These are phyloP conservation scores for Pleodorina starrii DNA, from an alignment of 139 green algal species.

Conservation along the genomic window DNA sequence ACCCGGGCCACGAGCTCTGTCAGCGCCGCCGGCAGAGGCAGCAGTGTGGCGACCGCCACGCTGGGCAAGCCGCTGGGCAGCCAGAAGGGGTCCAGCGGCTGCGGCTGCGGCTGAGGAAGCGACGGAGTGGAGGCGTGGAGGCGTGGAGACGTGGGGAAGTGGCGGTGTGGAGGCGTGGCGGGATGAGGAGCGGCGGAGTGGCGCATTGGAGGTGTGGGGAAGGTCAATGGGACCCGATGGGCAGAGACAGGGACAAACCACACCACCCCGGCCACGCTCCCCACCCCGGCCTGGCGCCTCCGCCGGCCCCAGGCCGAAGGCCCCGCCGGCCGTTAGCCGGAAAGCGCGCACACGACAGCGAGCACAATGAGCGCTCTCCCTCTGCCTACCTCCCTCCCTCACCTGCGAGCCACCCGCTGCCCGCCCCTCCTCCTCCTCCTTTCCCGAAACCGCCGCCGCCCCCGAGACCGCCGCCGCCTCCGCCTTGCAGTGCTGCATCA, in stretches of 20 bases:
- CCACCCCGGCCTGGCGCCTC: too few species aligned
- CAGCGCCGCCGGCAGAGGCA: neutral
- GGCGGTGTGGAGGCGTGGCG: neutral
- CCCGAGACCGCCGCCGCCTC: neutral
- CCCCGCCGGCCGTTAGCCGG: too few species aligned
- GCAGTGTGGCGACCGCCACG: neutral
- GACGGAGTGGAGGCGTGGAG: neutral
- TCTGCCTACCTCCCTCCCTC: neutral
- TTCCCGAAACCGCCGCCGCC: too few species aligned
- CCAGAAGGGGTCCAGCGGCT: constrained; percentile 9
- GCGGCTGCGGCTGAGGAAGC: neutral
- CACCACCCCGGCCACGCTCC: neutral
- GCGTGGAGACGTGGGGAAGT: neutral
- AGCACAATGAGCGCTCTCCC: neutral
- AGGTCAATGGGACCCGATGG: neutral
- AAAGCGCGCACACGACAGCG: neutral
- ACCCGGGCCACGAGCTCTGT: neutral
- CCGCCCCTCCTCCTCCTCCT: neutral
- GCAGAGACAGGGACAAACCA: neutral
- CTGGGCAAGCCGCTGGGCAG: neutral
- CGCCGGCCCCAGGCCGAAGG: too few species aligned
- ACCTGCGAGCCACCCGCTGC: neutral
- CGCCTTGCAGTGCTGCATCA: neutral
- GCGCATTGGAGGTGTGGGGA: neutral
- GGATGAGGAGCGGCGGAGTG: neutral